Base-by-base conservation (phyloP, 1,139 yeast species). In the Saccharomyces hybrid region DNA sequence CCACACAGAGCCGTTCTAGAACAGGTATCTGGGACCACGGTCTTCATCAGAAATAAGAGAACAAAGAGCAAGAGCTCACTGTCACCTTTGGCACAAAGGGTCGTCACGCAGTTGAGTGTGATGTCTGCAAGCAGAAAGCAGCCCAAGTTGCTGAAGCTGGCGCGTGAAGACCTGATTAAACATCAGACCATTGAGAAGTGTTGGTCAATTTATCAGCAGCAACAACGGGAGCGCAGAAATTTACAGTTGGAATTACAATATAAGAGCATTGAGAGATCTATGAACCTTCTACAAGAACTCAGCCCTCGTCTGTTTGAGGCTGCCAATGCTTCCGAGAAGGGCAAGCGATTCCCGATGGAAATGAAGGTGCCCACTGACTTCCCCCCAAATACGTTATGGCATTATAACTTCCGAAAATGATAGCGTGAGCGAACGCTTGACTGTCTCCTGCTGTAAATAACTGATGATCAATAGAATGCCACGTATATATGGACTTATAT, bases 371-470 rank as follows among this genome's bases (percentile, higher is more conserved):
- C 99, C 34, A 87, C 96, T 1, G 95, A 90, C 55, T 88, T 76
- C 59, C 99, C 99, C n/a, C 86, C 98, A 46, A 83, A 81, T 64
- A 78, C 80, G 58, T 78, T 88, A 29, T 91, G 98, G 97, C 82
- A 84, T 56, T 80, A 82, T 65, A 82, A 84, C 61, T 88, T 59
- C 56, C 60, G 58, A 50, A 58, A 61, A 54, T 50, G 23, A 38
- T 16, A 16, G 23, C 3, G 5, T 9, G 9, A 9, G 31, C 13
- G 13, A 29, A 13, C 13, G 11, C 23, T 9, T 4, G 3, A 8
- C 13, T 25, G 5, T 5, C 13, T 9, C 5, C 25, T 9, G 11
- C 25, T 38, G 44, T 38, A 38, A 38, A 38, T 38, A 38, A 16
- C 13, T 20, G 23, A n/a, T 11, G 23, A 38, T 16, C 23, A 11